phyloP scores from a whole-genome alignment of 331 rosid genomes.

The Phaseolus coccineus region DNA sequence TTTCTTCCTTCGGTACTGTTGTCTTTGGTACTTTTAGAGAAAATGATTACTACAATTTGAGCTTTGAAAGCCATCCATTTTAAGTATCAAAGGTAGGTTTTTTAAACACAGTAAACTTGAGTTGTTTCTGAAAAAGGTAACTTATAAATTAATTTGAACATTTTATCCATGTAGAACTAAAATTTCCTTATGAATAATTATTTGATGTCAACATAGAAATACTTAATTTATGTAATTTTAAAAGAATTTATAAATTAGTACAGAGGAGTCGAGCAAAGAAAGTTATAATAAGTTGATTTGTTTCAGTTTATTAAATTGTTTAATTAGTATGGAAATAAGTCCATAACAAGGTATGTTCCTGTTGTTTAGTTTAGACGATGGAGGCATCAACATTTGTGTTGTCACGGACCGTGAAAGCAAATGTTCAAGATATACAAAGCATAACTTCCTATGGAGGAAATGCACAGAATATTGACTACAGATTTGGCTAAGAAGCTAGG shows the following conservation, averaged over 20 bases:
- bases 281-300: not conserved
- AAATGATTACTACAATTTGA: not conserved
- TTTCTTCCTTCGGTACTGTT: not conserved
- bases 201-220: not conserved
- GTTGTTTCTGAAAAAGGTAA: not conserved
- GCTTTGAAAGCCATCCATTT: not conserved
- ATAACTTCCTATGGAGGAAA: not conserved
- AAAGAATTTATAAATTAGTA: not conserved
- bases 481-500: not conserved
- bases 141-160: not conserved
- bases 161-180: not conserved
- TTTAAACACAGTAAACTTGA: not conserved
- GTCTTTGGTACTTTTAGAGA: not conserved
- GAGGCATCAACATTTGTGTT: not conserved
- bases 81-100: not conserved
- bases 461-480: not conserved
- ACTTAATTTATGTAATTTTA: not conserved
- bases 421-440: not conserved
- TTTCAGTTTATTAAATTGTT: not conserved
- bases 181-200: not conserved
- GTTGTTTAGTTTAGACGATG: not conserved
- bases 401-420: not conserved
- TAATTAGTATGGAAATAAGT: not conserved
- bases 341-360: not conserved
- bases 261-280: not conserved